These are phyloP conservation scores for Kluyveromyces siamensis DNA, from an alignment of 805 yeast species.

Conservation along the genomic window DNA sequence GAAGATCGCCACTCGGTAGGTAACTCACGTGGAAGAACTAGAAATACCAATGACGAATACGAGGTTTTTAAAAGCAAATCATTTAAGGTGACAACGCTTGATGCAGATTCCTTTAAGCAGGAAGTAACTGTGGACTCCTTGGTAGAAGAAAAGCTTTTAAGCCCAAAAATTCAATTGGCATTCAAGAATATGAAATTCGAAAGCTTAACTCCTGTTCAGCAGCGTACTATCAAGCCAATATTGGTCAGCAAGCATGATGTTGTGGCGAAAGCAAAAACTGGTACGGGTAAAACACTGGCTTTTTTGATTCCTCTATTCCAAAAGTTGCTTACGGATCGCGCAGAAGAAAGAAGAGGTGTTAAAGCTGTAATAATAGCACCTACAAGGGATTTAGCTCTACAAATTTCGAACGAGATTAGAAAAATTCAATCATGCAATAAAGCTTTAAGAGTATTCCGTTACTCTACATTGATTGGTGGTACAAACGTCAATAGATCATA, in stretches of 20 bases:
- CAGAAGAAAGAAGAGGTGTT: conserved; percentile 31
- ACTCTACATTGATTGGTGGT: conserved; percentile 64
- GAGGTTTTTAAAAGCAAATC: conserved; percentile 1
- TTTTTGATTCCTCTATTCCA: conserved; percentile 76
- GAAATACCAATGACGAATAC: conserved; percentile 7
- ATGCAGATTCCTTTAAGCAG: conserved; percentile 2
- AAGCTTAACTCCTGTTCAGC: conserved; percentile 62
- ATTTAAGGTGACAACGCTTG: conserved; percentile 1
- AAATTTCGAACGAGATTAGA: conserved; percentile 57
- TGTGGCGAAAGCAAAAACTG: conserved; percentile 87
- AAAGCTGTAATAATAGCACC: conserved; percentile 72
- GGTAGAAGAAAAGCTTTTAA: conserved; percentile 22
- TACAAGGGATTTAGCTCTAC: conserved; percentile 84
- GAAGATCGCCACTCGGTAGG: conserved; percentile 2
- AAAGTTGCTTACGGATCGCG: conserved; percentile 32
- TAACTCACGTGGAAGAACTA: conserved; percentile 3
- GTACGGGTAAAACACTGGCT: conserved; percentile 91
- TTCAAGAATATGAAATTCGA: conserved; percentile 37
- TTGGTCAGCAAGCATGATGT: conserved; percentile 49
- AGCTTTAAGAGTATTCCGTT: conserved; percentile 25
- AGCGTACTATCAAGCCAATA: conserved; percentile 49
- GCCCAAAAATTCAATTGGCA: conserved; percentile 26
- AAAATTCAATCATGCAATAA: conserved; percentile 32
- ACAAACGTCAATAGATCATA: conserved; percentile 34
- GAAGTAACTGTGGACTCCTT: conserved; percentile 25